Base-by-base conservation (phyloP, 371 early-diverging fungal species). In the Mucor piriformis region DNA sequence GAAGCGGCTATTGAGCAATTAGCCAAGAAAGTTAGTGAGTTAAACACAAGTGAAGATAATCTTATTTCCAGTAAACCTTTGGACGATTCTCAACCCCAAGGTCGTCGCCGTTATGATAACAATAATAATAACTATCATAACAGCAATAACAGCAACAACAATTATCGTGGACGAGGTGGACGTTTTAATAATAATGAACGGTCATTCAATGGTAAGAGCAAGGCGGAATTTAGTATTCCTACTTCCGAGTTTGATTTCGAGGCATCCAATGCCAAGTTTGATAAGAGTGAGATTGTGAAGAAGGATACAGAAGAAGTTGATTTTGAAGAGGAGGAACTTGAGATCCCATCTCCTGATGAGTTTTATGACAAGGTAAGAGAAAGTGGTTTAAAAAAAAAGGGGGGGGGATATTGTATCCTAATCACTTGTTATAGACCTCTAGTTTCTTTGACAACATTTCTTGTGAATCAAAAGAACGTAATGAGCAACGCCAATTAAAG, bases 361-460 rank as follows among this genome's bases (percentile, higher is more conserved):
- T 89, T 94, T 70, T 79, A 88, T 72, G 88, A 67, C 47, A 66
- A 57, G 53, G 62, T 57, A 57, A 64, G 20, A 38, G 25, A 10
- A 42, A 23, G 20, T 0, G 25, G 15, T 29, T 3, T 37, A 37
- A 13, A 37, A 7, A 37, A 7, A 12, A n/a, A n/a, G n/a, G n/a
- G n/a, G n/a, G n/a, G n/a, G n/a, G n/a, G n/a, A n/a, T n/a, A n/a
- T n/a, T n/a, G n/a, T 37, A 37, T 37, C 16, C 7, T 5, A n/a
- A 40, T 16, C 16, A 5, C 16, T 16, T 40, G 6, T 20, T 11
- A 20, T 66, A 90, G 65, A 82, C 72, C 18, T 85, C 86, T 52
- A 92, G 93, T 27, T 97, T 96, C 83, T 98, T 98, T 82, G 98
- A 98, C 67, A 90, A 97, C 71, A 98, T 98, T 64, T 97, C 97